phyloP scores from a whole-genome alignment of 805 yeast genomes.

The Hanseniaspora valbyensis region DNA sequence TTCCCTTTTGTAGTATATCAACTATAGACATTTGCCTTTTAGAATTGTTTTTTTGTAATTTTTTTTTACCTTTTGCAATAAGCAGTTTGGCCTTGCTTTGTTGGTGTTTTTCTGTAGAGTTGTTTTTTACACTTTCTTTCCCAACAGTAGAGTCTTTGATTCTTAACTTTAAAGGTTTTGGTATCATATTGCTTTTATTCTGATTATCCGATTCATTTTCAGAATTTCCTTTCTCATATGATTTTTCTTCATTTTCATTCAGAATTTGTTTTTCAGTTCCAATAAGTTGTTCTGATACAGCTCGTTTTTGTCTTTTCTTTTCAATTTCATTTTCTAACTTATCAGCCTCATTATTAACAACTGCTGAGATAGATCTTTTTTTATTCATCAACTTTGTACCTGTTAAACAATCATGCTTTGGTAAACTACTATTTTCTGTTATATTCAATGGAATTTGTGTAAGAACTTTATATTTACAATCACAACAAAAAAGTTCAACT shows the following conservation, averaged over 20 bases:
- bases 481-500: neutral
- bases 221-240: no score
- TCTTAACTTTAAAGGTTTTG: no score
- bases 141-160: neutral
- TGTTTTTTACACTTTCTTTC: neutral
- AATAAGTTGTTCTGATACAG: neutral
- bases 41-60: neutral
- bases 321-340: neutral
- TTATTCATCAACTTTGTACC: neutral
- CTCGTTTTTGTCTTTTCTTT: neutral
- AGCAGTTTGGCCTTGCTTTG: neutral
- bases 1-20: slow-evolving; percentile 2
- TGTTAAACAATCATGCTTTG: slow-evolving; percentile 6
- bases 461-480: slow-evolving; percentile 1
- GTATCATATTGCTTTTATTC: no score
- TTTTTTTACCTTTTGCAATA: neutral
- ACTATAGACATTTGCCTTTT: slow-evolving; percentile 4
- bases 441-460: neutral
- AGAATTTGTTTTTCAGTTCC: neutral
- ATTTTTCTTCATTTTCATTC: neutral
- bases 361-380: slow-evolving; percentile 2
- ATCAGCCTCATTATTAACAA: neutral
- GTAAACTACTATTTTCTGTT: neutral
- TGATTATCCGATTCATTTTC: no score
- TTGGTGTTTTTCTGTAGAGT: neutral